Conservation (phyloP, 2,329 filamentous ascomycete genomes). For the Cryoendolithus antarcticus region DNA sequence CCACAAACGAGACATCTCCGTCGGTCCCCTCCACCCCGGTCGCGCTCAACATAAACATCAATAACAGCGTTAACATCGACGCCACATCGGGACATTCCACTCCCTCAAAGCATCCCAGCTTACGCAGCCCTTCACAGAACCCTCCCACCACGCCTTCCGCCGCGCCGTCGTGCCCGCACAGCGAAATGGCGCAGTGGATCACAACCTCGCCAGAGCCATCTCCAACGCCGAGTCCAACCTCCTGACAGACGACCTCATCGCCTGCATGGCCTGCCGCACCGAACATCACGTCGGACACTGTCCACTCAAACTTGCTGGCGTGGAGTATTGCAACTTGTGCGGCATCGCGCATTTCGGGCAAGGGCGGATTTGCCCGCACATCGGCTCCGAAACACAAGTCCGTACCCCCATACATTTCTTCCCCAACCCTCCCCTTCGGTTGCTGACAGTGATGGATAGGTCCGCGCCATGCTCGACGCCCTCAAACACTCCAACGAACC, state of each 20-base stretch:
- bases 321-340: conserved; percentile 52
- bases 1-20: too few species aligned
- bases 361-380: conserved; percentile 46
- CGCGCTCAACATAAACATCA: too few species aligned
- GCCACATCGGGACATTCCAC: too few species aligned
- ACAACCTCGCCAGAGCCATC: too few species aligned
- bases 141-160: too few species aligned
- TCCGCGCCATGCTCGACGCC: conserved; percentile 51
- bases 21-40: too few species aligned
- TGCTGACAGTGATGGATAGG: conserved; percentile 28
- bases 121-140: too few species aligned
- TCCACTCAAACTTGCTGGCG: conserved; percentile 45
- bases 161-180: conserved; percentile 9
- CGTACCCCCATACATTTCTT: neutral
- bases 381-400: conserved; percentile 43
- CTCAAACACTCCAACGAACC: conserved; percentile 48
- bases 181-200: neutral
- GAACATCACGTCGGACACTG: conserved; percentile 48
- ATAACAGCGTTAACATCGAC: too few species aligned
- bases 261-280: conserved; percentile 43
- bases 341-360: conserved; percentile 49
- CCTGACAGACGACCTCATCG: conserved; percentile 11
- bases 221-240: too few species aligned
- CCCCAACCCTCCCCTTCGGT: neutral
- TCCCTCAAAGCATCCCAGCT: too few species aligned